Conservation (phyloP, 768 basidiomycete species). For the Russula abietina region DNA sequence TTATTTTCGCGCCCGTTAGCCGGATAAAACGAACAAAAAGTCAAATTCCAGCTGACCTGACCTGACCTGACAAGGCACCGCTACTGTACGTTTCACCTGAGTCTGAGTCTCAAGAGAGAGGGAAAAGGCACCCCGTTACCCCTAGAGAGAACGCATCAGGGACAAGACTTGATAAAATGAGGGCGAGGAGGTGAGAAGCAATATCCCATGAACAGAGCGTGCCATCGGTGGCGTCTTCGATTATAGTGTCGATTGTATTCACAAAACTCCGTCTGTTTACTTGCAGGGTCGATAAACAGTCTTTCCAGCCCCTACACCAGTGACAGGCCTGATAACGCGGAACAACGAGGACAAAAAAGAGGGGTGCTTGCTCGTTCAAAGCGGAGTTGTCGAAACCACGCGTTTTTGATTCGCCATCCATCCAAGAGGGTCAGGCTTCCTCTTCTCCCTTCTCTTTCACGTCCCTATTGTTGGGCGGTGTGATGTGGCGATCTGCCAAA, state of each 20-base stretch:
- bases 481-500: not conserved
- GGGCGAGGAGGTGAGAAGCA: slow-evolving; percentile 1
- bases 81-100: not conserved
- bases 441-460: not conserved
- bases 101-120: not conserved
- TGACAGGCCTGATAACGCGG: not conserved
- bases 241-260: not conserved
- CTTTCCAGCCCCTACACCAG: not conserved
- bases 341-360: not conserved
- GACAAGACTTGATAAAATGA: not conserved
- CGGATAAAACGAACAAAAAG: not conserved
- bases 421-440: not conserved
- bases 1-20: not conserved
- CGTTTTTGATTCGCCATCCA: not conserved
- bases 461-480: not conserved
- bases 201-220: not conserved
- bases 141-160: not conserved
- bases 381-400: not conserved
- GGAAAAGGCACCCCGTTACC: not conserved
- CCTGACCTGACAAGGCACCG: not conserved
- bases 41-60: not conserved
- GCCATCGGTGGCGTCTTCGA: slow-evolving; percentile 9
- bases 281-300: not conserved
- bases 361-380: slow-evolving; percentile 4
- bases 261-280: not conserved